Evolutionary conservation across 345 rosid species (phyloP), one percentile per base, ranked within the genome.

Genomic region (Populus nigra): DNA sequence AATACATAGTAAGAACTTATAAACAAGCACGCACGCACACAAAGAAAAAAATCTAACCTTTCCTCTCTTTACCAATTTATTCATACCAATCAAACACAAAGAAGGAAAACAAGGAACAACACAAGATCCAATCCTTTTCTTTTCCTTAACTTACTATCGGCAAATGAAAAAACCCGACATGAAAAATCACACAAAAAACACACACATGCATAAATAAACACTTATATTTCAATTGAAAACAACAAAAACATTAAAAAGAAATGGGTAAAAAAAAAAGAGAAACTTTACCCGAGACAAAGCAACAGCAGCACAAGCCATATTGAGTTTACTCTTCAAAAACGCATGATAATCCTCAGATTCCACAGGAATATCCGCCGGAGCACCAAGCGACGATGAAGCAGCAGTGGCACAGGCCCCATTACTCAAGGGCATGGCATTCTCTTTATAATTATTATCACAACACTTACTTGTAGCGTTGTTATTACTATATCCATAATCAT

Each of bases 261-360:
- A 43, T 3, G 47, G 47, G 47, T 2, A 16, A 6, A 15, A 55
- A 23, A 23, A 23, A 33, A 72, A 13, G 23, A n/a, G 35, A 41
- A 68, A 22, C 29, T 20, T 77, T 77, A 81, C 84, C 74, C 84
- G 72, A 36, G 84, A 78, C 57, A 53, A 47, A 25, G 81, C 81
- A 23, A 82, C 84, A 13, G 81, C 81, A 31, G 84, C 84, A 31
- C 84, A 82, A 43, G 84, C 84, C 29, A 82, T 66, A 29, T 57
- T 78, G 76, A 82, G 81, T 57, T 82, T 78, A 45, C 79, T 74
- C 65, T 78, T 82, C 13, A 82, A 75, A 65, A 82, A 65, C 10
- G 79, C 76, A 55, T 71, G 81, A 73, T 71, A 78, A 17, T 78
- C 79, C 33, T 78, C 81, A 23, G 84, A 78, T 41, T 78, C 84